Percentiles rank a stretch among this genome's conserved stretches.
phyloP scores from a whole-genome alignment of 2,329 filamentous ascomycete genomes.

The Colletotrichum lupini region DNA sequence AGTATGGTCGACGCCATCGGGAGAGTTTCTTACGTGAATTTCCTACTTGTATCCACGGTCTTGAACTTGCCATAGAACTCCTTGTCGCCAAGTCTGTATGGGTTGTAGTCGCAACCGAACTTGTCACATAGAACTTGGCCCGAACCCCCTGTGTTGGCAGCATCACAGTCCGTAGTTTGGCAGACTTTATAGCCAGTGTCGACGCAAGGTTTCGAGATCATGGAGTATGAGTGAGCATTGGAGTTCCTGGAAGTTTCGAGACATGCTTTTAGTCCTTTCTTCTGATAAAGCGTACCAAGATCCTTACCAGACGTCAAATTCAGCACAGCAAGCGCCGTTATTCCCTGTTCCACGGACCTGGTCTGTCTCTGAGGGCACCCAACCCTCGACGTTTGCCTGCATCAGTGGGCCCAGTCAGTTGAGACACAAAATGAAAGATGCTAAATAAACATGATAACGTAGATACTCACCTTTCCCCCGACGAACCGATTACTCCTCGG shows the following conservation, averaged over 20 bases:
- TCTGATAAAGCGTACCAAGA: background rate
- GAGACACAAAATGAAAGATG: too few species aligned
- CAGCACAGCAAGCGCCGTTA: conserved; percentile 65
- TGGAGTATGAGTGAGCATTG: conserved; percentile 61
- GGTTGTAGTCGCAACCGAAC: conserved; percentile 74
- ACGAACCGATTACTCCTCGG: conserved; percentile 59
- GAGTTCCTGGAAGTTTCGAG: conserved; percentile 48
- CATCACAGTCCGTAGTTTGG: conserved; percentile 34
- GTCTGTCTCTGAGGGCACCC: conserved; percentile 60
- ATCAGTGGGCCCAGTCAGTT: background rate
- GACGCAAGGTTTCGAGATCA: conserved; percentile 20
- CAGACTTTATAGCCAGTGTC: conserved; percentile 23
- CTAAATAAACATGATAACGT: too few species aligned
- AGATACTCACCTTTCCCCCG: conserved; percentile 47
- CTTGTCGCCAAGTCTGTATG: conserved; percentile 69
- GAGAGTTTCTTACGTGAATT: conserved; percentile 54
- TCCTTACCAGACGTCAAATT: conserved; percentile 69
- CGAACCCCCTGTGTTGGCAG: conserved; percentile 58
- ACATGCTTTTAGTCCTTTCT: background rate
- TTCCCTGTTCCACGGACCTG: conserved; percentile 59
- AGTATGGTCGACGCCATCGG: too few species aligned
- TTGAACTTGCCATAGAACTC: conserved; percentile 69
- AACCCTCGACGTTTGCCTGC: conserved; percentile 53
- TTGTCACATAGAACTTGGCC: conserved; percentile 67
- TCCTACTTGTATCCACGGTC: conserved; percentile 66